These are phyloP conservation scores for Salmacisia buchloeana DNA, from an alignment of 1,284 basidiomycete genomes.

Conservation along the genomic window DNA sequence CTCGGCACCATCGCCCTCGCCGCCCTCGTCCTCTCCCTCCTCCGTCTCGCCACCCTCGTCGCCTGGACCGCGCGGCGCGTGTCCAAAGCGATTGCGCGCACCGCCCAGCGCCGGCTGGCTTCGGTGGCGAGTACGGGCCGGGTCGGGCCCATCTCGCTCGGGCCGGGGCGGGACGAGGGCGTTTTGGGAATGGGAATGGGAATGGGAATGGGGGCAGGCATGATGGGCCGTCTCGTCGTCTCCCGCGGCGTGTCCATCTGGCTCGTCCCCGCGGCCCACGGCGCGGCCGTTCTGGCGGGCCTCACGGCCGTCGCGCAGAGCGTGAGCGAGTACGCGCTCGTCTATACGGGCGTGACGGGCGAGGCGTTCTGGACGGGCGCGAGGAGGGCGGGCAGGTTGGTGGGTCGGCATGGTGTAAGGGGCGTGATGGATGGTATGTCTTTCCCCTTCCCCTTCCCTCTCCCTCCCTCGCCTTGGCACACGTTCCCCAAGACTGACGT, in stretches of 20 bases:
- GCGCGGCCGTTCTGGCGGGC: constrained; percentile 65
- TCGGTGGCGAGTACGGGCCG: no score
- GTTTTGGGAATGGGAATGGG: no score
- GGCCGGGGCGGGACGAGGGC: no score
- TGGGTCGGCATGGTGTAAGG: constrained; percentile 51
- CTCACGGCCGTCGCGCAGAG: constrained; percentile 51
- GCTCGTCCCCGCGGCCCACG: constrained; percentile 51
- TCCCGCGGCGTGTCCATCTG: constrained; percentile 28
- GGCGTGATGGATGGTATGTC: constrained; percentile 39
- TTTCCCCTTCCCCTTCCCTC: not conserved
- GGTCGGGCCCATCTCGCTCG: not conserved
- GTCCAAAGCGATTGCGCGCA: constrained; percentile 18
- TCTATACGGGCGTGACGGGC: constrained; percentile 80
- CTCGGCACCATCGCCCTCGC: constrained; percentile 73
- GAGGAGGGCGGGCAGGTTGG: constrained; percentile 62
- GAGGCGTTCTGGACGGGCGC: constrained; percentile 75
- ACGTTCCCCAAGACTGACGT: constrained; percentile 47
- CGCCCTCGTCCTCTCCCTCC: constrained; percentile 67
- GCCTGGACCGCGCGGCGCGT: constrained; percentile 55
- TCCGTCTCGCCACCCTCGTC: constrained; percentile 55
- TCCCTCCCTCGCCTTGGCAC: constrained; percentile 60
- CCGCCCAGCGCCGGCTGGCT: constrained; percentile 21
- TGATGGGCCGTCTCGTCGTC: not conserved
- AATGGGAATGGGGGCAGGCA: not conserved
- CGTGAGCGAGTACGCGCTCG: constrained; percentile 68